These are phyloP conservation scores for Plenodomus tracheiphilus DNA, from an alignment of 2,329 filamentous ascomycete species.

Conservation along the genomic window DNA sequence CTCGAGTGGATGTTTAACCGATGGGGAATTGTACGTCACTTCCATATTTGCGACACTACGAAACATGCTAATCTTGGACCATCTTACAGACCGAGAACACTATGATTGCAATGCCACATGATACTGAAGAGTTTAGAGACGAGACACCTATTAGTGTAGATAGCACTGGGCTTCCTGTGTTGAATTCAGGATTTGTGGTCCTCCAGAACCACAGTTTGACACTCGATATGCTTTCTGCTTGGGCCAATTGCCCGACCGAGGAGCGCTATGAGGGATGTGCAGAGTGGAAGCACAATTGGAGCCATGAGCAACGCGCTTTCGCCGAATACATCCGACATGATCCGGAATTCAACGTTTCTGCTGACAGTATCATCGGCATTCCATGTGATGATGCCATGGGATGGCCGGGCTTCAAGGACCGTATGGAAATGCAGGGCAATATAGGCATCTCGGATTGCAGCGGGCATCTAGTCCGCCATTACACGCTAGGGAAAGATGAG, in stretches of 20 bases:
- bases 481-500: conserved; percentile 9
- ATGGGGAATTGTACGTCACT: conserved; percentile 49
- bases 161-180: conserved; percentile 31
- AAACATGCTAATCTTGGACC: background rate
- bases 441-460: conserved; percentile 18
- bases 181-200: conserved; percentile 46
- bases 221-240: conserved; percentile 27
- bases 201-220: conserved; percentile 32
- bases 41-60: background rate
- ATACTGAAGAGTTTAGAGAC: background rate
- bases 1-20: conserved; percentile 54
- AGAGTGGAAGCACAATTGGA: conserved; percentile 25
- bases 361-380: conserved; percentile 23
- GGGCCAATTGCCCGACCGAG: conserved; percentile 30
- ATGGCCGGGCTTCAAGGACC: conserved; percentile 16
- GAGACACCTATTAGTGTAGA: conserved; percentile 32
- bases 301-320: conserved; percentile 36
- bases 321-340: conserved; percentile 33
- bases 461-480: conserved; percentile 24
- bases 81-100: background rate
- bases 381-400: conserved; percentile 38
- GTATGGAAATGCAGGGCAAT: conserved; percentile 1
- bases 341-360: conserved; percentile 17
- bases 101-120: background rate
- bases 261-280: conserved; percentile 23